Base-by-base conservation (phyloP, 2,329 filamentous ascomycete genomes). In the Cladophialophora immunda region DNA sequence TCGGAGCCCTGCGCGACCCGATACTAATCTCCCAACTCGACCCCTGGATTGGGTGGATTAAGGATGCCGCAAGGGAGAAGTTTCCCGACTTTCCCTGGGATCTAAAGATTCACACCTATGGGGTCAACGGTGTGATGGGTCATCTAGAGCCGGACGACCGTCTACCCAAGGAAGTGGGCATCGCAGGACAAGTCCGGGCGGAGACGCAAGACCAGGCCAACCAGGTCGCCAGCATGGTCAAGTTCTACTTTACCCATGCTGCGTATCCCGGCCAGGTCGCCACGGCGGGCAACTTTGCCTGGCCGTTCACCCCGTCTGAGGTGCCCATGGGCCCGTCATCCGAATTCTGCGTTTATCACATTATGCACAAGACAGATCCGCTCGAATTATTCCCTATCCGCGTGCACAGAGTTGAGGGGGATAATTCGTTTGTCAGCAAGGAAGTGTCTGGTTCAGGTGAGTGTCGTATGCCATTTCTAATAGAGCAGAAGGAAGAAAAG, bases 191-290 rank as follows among this genome's bases (percentile, higher is more conserved):
- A 62, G 80, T 77, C 0, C 68, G 84, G 2, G 84, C 83, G 0
- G 66, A 76, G 0, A 79, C 82, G 0, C 84, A 86, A 63, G 74
- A 77, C 3, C 65, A 82, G 0, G 82, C 84, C 0, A 81, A 76
- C 4, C 78, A 76, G 17, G 74, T 85, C 34, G 80, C 79, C 3
- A 76, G 76, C n/a, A 78, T 76, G 7, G 80, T 79, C 0, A 78
- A 81, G 53, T 75, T 82, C 8, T 80, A 73, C 1, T 76, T 75
- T 22, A 74, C 81, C 58, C 85, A 87, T 67, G 81, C 75, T 0
- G 77, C 81, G 0, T 86, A 87, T 63, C 75, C 77, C 0, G 79
- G 81, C 0, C 84, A 86, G 70, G 81, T 82, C 25, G 84, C 84
- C 0, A 86, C 83, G 0, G 77, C 79, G 0, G 85, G 85, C 0